A percentile compares a stretch with the other conserved stretches of the same genome.
These are phyloP conservation scores for Arctium lappa DNA, from an alignment of 129 eudicot genomes.

Conservation along the genomic window DNA sequence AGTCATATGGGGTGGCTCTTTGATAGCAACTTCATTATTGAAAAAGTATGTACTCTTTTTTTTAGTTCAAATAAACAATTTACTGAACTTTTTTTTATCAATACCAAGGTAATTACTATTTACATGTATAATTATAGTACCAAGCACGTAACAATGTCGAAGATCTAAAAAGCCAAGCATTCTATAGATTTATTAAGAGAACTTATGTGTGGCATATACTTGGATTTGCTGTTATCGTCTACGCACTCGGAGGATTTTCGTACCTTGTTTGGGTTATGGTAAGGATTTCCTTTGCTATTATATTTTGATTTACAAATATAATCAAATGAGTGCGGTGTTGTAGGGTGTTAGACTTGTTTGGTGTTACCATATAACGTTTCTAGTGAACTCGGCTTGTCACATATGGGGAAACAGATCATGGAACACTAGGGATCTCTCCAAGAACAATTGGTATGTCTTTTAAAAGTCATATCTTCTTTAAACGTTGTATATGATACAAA, in stretches of 20 bases:
- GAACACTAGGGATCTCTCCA: conserved; percentile 45
- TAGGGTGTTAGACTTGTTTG: conserved; percentile 13
- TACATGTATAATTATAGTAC: neutral
- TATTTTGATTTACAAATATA: neutral
- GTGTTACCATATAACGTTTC: conserved; percentile 20
- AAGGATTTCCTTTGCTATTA: neutral
- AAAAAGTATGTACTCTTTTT: neutral
- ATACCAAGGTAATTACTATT: neutral
- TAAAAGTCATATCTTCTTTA: neutral
- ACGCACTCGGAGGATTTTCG: conserved; percentile 21
- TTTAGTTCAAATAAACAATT: neutral
- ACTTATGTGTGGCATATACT: conserved; percentile 8
- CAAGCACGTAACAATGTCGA: conserved; percentile 16
- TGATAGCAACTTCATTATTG: conserved; percentile 6
- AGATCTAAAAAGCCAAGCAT: conserved; percentile 15
- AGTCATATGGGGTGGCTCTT: conserved; percentile 41
- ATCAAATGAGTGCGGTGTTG: neutral
- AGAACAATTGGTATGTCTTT: conserved; percentile 14
- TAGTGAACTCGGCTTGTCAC: conserved; percentile 72
- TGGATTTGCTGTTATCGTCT: neutral
- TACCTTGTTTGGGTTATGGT: conserved; percentile 26
- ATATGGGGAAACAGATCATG: conserved; percentile 60
- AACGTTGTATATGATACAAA: neutral
- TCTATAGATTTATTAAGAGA: conserved; percentile 12
- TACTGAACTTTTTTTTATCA: neutral